Evolutionary conservation across 1,284 basidiomycete genomes (phyloP), one percentile per base, ranked within the genome.

Genomic region (Austroboletus novae-zelandiae): DNA sequence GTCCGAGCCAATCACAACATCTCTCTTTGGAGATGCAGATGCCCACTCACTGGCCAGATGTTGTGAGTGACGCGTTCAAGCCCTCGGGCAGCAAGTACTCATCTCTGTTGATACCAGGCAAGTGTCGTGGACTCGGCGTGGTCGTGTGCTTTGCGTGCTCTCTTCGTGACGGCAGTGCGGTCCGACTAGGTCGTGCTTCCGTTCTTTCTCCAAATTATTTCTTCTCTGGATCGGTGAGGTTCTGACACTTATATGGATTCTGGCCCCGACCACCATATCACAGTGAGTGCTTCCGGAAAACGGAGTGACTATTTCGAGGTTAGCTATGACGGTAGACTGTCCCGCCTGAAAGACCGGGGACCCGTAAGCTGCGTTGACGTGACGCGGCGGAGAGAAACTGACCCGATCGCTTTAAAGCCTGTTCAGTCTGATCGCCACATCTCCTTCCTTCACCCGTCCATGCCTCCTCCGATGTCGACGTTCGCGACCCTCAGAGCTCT

Each of bases 401-500:
- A 20, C 37, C 23, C 56, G 20, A 32, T 55, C 40, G 39, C 40
- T 53, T 59, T 61, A 59, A 61, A 62, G 50, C n/a, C 40, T 46
- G 48, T 41, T 48, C 50, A 9, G 11, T 45, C 32, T 34, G 36
- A 47, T 50, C 36, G 20, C 52, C 44, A 47, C 48, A 23, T 51
- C 25, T 34, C 48, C 50, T 40, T 41, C 48, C 15, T 41, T 34
- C 32, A 27, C 43, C 7, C 48, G 32, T 11, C 30, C 49, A 62
- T 64, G 61, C 39, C 61, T 9, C 51, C 54, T 29, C 25, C 57
- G 30, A 32, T 47, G 32, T 44, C 66, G 79, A 83, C 85, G 41
- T 83, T 89, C 57, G 72, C 80, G 17, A 72, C 75, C 47, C 76
- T 89, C 47, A 79, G 79, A 50, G 78, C 80, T 20, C 76, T 88